phyloP scores from a whole-genome alignment of 257 asterid species.

The Primulina huaijiensis region DNA sequence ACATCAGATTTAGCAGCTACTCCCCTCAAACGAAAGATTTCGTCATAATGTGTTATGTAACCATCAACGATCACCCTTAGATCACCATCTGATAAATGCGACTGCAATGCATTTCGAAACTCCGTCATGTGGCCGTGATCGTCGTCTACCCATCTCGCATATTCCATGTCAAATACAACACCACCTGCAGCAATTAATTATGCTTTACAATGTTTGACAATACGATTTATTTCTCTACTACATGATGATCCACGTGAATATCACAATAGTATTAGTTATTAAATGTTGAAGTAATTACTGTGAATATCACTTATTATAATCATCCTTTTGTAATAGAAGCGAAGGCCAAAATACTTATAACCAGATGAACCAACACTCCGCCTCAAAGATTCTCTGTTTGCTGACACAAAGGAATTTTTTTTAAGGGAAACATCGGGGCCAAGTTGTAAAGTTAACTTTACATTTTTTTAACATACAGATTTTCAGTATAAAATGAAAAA shows the following conservation, averaged over 20 bases:
- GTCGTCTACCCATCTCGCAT: constrained; percentile 88
- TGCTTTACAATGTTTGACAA: too few species aligned
- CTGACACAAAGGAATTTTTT: background rate
- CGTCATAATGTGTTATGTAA: constrained; percentile 74
- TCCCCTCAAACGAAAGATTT: constrained; percentile 67
- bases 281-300: too few species aligned
- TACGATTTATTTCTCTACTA: too few species aligned
- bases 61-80: constrained; percentile 67
- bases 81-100: constrained; percentile 68
- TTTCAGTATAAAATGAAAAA: background rate
- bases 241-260: too few species aligned
- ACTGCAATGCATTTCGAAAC: constrained; percentile 78
- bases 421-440: background rate
- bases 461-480: background rate
- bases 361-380: background rate
- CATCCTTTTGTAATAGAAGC: background rate
- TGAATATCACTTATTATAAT: background rate
- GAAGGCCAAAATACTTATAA: too few species aligned
- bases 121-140: constrained; percentile 78
- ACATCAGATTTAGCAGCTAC: constrained; percentile 82
- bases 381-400: background rate
- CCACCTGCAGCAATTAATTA: constrained; percentile 43
- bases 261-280: too few species aligned
- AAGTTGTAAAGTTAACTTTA: background rate
- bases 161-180: constrained; percentile 87